Evolutionary conservation across 2,329 filamentous ascomycete species (phyloP), one percentile per base, ranked within the genome.

Genomic region (Nothophoma quercina): DNA sequence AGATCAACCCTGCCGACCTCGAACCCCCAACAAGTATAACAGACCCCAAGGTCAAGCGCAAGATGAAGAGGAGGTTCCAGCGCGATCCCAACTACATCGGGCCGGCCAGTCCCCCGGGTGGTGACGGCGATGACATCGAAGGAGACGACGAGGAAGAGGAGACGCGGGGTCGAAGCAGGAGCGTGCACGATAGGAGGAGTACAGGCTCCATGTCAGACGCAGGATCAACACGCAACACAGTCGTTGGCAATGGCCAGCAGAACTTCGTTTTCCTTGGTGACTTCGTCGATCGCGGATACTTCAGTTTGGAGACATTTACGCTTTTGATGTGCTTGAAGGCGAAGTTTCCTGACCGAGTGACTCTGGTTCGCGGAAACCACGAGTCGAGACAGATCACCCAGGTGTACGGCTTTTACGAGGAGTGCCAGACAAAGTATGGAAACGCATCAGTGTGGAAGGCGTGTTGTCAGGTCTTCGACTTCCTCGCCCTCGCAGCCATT

Each of bases 371-470:
- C 44, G 88, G 88, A 28, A 90, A 99, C 79, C 95, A 99, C 84
- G 95, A 99, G 80, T 97, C 93, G 60, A 89, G 95, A 68, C 95
- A 99, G 79, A 99, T 99, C 76, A 99, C 95, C 36, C 93, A 98
- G 77, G 95, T 99, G 54, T 99, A 99, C 75, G 95, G 95, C 58
- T 99, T 99, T 81, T 99, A 99, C 81, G 95, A 98, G 76, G 95
- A 99, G 77, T 99, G 95, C 75, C 86, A 98, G 68, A 90, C 93
- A 75, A 99, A 99, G 81, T 99, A 99, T 75, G 95, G 95, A 76
- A 98, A 97, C 72, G 93, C 95, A 58, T 98, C 96, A 67, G 95
- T 99, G 60, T 99, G 95, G 95, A 97, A 97, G 82, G 97, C 91
- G 75, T 99, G 96, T 76, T 97, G 93, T 72, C 93, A 99, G 77